These are phyloP conservation scores for Cetradonia linearis DNA, from an alignment of 495 filamentous ascomycete species.

Conservation along the genomic window DNA sequence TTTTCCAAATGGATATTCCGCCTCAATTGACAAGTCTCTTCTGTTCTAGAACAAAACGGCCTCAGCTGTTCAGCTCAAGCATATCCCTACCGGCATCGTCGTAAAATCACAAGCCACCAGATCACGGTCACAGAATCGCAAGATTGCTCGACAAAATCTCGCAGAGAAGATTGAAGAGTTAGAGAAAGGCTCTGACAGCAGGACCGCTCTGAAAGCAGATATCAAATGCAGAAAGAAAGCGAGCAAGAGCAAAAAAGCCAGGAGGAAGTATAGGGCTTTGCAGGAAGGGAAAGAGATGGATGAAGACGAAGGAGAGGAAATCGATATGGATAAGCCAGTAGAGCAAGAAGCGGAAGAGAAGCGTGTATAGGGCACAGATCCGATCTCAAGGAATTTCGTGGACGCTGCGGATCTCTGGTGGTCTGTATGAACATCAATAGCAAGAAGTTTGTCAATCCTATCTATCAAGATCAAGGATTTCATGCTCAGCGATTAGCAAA, in stretches of 20 bases:
- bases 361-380: constrained; percentile 10
- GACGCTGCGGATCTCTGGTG: neutral
- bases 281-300: constrained; percentile 37
- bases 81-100: constrained; percentile 79
- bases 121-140: constrained; percentile 78
- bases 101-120: constrained; percentile 88
- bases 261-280: constrained; percentile 52
- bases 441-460: neutral
- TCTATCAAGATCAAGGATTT: neutral
- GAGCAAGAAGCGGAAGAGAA: constrained; percentile 22
- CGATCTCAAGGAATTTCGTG: neutral
- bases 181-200: constrained; percentile 49
- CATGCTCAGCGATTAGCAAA: neutral
- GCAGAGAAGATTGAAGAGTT: constrained; percentile 66
- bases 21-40: constrained; percentile 3
- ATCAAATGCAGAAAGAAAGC: constrained; percentile 51
- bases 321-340: constrained; percentile 39
- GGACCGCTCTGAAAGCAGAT: constrained; percentile 45
- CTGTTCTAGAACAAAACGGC: constrained; percentile 77
- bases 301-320: constrained; percentile 40
- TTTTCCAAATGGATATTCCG: neutral
- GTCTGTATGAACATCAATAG: neutral
- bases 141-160: constrained; percentile 67
- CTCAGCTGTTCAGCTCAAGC: constrained; percentile 87
- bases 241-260: constrained; percentile 54